Conservation (phyloP, 768 basidiomycete species). For the Phylloporus arenicola region DNA sequence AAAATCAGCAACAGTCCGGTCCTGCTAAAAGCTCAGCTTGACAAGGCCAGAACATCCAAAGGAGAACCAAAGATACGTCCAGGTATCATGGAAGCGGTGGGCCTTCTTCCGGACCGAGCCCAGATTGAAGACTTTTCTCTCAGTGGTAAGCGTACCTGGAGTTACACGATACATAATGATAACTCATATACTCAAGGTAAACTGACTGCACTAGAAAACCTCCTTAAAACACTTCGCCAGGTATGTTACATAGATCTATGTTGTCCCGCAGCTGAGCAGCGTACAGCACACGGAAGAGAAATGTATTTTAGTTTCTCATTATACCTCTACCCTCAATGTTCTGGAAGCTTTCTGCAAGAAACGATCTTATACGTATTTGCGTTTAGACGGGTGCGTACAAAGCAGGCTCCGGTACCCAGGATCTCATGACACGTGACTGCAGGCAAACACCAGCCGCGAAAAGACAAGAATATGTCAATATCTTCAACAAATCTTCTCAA, state of each 20-base stretch:
- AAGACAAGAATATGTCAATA: slow-evolving; percentile 81
- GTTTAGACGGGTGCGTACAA: slow-evolving; percentile 73
- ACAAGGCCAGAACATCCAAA: slow-evolving; percentile 48
- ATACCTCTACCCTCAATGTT: slow-evolving; percentile 89
- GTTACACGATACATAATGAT: neutral
- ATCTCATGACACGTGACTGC: slow-evolving; percentile 1
- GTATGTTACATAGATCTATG: slow-evolving; percentile 31
- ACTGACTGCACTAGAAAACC: slow-evolving; percentile 55
- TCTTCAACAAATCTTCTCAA: slow-evolving; percentile 78
- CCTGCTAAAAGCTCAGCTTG: slow-evolving; percentile 72
- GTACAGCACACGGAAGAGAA: slow-evolving; percentile 80
- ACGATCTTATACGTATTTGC: slow-evolving; percentile 68
- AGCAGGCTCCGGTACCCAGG: neutral
- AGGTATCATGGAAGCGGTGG: slow-evolving; percentile 55
- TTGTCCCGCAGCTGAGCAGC: slow-evolving; percentile 1
- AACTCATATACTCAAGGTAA: slow-evolving; percentile 53
- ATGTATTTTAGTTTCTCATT: slow-evolving; percentile 95
- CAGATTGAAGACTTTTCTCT: slow-evolving; percentile 66
- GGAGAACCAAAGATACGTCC: slow-evolving; percentile 39
- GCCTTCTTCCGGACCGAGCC: slow-evolving; percentile 53
- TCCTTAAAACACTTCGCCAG: slow-evolving; percentile 57
- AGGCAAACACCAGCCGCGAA: slow-evolving; percentile 75
- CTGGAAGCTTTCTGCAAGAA: slow-evolving; percentile 81
- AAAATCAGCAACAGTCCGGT: slow-evolving; percentile 94
- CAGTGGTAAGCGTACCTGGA: slow-evolving; percentile 55